These are phyloP conservation scores for Parafenestella ontariensis DNA, from an alignment of 2,329 filamentous ascomycete genomes.

Conservation along the genomic window DNA sequence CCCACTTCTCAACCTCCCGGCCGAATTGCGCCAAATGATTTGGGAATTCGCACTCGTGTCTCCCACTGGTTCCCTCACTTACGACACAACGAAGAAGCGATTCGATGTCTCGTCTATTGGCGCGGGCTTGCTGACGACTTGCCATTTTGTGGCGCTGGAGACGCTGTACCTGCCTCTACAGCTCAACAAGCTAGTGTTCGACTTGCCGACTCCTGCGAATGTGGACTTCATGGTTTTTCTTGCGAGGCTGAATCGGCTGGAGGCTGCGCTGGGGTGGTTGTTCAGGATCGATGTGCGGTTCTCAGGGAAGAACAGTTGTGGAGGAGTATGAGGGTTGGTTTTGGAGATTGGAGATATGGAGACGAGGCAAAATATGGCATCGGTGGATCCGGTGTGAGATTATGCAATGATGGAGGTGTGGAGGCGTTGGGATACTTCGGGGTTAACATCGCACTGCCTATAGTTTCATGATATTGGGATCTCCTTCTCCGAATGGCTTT, in stretches of 20 bases:
- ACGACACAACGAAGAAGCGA: constrained; percentile 2
- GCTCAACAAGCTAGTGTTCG: constrained; percentile 16
- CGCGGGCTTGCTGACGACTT: constrained; percentile 18
- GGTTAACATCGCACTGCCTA: background rate
- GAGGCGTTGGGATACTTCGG: background rate
- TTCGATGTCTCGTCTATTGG: constrained; percentile 20
- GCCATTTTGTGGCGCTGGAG: constrained; percentile 17
- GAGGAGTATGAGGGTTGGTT: too few species aligned
- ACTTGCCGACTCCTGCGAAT: background rate
- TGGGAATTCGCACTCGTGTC: constrained; percentile 16
- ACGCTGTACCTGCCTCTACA: constrained; percentile 16
- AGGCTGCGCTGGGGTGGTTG: constrained; percentile 5
- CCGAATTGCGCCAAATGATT: constrained; percentile 20
- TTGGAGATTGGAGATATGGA: too few species aligned
- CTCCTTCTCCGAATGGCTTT: background rate
- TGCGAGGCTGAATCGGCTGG: constrained; percentile 1
- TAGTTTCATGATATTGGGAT: too few species aligned
- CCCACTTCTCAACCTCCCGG: constrained; percentile 15
- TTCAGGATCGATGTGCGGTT: constrained; percentile 1
- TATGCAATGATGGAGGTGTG: background rate
- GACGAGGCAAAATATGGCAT: background rate
- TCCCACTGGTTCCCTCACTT: constrained; percentile 4
- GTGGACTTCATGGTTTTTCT: constrained; percentile 1
- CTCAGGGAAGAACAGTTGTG: too few species aligned
- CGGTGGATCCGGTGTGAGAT: background rate